A percentile compares a stretch with the other conserved stretches of the same genome.
These are phyloP conservation scores for Kodamaea leandrae DNA, from an alignment of 805 yeast species.

Conservation along the genomic window DNA sequence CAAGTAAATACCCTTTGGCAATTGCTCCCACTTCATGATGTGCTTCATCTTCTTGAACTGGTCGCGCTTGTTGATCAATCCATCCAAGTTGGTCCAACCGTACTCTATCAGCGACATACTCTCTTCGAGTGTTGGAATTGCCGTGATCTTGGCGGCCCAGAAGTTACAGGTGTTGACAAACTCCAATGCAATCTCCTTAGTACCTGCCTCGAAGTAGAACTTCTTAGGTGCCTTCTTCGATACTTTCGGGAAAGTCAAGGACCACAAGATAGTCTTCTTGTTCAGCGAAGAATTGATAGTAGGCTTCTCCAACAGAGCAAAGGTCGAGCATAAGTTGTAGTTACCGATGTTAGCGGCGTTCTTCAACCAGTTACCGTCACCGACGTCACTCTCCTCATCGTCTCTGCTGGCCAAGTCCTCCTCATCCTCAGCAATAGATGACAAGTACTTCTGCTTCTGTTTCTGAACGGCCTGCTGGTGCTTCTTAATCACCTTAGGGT, in stretches of 20 bases:
- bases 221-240: conserved; percentile 36
- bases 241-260: conserved; percentile 51
- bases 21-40: conserved; percentile 44
- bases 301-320: conserved; percentile 39
- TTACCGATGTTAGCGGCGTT: conserved; percentile 57
- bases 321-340: conserved; percentile 51
- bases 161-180: conserved; percentile 79
- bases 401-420: conserved; percentile 18
- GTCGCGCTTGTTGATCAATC: conserved; percentile 25
- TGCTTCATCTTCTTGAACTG: conserved; percentile 31
- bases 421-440: conserved; percentile 11
- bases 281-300: conserved; percentile 9
- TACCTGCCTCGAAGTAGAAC: conserved; percentile 64
- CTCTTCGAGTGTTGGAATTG: conserved; percentile 68
- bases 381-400: conserved; percentile 33
- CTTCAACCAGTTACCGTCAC: conserved; percentile 70
- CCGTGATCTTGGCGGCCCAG: conserved; percentile 85
- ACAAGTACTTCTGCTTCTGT: conserved; percentile 20
- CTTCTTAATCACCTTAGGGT: conserved; percentile 41
- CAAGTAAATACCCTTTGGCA: conserved; percentile 41
- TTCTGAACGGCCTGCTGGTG: conserved; percentile 32
- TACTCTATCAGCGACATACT: conserved; percentile 75
- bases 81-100: conserved; percentile 64
- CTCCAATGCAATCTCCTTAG: conserved; percentile 63
- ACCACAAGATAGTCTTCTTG: conserved; percentile 40